Base-by-base conservation (phyloP, 2,329 filamentous ascomycete species). In the Zopfia rhizophila region DNA sequence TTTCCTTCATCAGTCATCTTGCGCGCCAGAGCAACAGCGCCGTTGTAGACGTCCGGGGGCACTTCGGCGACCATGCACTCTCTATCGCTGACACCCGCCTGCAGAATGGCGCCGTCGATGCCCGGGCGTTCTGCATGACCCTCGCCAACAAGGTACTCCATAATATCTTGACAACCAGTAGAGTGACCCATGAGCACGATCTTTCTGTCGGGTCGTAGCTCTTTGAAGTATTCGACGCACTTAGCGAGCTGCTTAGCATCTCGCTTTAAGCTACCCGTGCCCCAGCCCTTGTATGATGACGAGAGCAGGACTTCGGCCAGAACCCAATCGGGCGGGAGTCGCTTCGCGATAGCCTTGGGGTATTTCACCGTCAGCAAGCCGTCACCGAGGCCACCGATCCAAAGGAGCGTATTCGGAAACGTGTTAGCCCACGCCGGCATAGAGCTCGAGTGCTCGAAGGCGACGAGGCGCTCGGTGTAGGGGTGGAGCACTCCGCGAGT, bases 81-180 rank as follows among this genome's bases (percentile, higher is more conserved):
- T 21, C 90, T 80, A 68, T 96, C 91, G 1, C 85, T 90, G 3
- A 92, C 86, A 0, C 89, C 86, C 0, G 87, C 90, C 68, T 96
- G 91, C 42, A 96, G 74, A 31, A 96, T 87, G 36, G 85, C 86
- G 24, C 88, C 91, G 48, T 94, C 84, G 2, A 96, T 73, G 0
- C 46, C 74, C 0, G 83, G 81, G 10, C 82, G 73, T 28, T 72
- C 70, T 5, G 72, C 49, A 31, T 73, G 61, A 43, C 51, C 71
- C 21, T 51, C 61, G 31, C 60, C 63, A n/a, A 65, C 53, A 2
- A 87, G 64, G 55, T 89, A 89, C 56, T 87, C 82, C 72, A 89
- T 79, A 10, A 84, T 77, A 63, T 88, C 86, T 66, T 89, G 86
- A 35, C 66, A 87, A 0, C 86, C 86, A 0, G 86, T 89, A 2